These are phyloP conservation scores for Prunella vulgaris DNA, from an alignment of 257 asterid genomes.

Conservation along the genomic window DNA sequence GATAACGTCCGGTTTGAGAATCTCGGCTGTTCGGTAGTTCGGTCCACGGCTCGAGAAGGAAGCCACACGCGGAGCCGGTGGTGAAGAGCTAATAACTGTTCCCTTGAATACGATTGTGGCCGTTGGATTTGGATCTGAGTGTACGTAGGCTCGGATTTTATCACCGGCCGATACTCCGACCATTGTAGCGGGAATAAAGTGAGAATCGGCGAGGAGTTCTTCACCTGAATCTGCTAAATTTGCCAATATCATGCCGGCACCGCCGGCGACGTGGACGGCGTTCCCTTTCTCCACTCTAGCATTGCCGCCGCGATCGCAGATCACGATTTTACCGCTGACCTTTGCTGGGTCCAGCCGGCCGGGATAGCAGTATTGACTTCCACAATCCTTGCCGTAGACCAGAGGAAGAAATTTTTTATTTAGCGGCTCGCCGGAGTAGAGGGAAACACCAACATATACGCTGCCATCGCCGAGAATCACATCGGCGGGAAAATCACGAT, in stretches of 20 bases:
- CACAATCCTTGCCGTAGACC: conserved; percentile 73
- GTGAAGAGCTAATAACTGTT: conserved; percentile 60
- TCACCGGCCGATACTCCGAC: conserved; percentile 79
- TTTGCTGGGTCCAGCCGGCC: conserved; percentile 51
- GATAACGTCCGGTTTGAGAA: conserved; percentile 84
- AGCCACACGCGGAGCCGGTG: conserved; percentile 87
- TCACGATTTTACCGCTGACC: conserved; percentile 78
- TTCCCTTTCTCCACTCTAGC: conserved; percentile 85
- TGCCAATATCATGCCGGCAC: conserved; percentile 76
- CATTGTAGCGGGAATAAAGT: conserved; percentile 83
- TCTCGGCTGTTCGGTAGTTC: conserved; percentile 68
- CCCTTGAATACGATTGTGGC: conserved; percentile 69
- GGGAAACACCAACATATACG: conserved; percentile 62
- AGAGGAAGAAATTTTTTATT: conserved; percentile 40
- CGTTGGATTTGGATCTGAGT: conserved; percentile 61
- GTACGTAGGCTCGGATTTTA: conserved; percentile 54
- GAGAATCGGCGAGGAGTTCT: conserved; percentile 86
- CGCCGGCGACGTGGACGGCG: conserved; percentile 92
- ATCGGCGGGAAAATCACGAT: conserved; percentile 90
- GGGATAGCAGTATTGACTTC: conserved; percentile 67
- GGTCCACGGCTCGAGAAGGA: conserved; percentile 97
- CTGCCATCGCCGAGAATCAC: conserved; percentile 73
- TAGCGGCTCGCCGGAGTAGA: conserved; percentile 56
- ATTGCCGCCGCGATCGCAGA: conserved; percentile 93
- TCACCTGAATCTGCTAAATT: conserved; percentile 83